phyloP scores from a whole-genome alignment of 441 rosid species.

The Corymbia citriodora region DNA sequence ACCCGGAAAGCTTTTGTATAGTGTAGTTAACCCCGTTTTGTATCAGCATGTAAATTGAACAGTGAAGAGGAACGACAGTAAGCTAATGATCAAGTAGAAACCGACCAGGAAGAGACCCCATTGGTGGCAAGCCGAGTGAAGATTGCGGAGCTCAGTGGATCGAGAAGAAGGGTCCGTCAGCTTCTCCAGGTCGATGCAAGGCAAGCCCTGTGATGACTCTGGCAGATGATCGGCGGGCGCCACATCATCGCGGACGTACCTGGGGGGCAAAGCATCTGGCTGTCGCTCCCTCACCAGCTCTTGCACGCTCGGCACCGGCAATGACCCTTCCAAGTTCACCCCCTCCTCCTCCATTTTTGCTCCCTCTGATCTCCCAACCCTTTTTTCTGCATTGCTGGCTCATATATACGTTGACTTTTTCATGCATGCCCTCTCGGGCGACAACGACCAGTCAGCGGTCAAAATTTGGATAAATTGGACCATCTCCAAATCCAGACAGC shows the following conservation, averaged over 20 bases:
- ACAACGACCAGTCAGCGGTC: not conserved
- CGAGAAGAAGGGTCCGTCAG: conserved; percentile 4
- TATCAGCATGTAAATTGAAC: not conserved
- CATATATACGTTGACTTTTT: not conserved
- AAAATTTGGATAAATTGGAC: not conserved
- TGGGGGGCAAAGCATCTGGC: conserved; percentile 11
- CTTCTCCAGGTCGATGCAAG: conserved; percentile 31
- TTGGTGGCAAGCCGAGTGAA: conserved; percentile 25
- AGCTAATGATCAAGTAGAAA: not conserved
- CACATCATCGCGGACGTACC: conserved; percentile 20
- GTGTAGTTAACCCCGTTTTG: not conserved
- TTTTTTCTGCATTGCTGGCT: not conserved
- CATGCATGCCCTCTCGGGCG: not conserved
- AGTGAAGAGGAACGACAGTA: not conserved
- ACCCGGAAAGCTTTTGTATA: not conserved
- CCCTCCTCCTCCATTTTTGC: not conserved
- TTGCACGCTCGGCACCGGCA: conserved; percentile 23
- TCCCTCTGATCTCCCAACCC: not conserved
- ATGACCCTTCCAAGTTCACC: not conserved
- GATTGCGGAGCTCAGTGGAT: conserved; percentile 16
- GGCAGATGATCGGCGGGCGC: not conserved
- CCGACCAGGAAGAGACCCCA: conserved; percentile 32
- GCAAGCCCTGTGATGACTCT: conserved; percentile 5
- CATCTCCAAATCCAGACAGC: not conserved
- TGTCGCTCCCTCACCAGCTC: conserved; percentile 15